These are phyloP conservation scores for Wickerhamomyces bisporus DNA, from an alignment of 805 yeast species.

Conservation along the genomic window DNA sequence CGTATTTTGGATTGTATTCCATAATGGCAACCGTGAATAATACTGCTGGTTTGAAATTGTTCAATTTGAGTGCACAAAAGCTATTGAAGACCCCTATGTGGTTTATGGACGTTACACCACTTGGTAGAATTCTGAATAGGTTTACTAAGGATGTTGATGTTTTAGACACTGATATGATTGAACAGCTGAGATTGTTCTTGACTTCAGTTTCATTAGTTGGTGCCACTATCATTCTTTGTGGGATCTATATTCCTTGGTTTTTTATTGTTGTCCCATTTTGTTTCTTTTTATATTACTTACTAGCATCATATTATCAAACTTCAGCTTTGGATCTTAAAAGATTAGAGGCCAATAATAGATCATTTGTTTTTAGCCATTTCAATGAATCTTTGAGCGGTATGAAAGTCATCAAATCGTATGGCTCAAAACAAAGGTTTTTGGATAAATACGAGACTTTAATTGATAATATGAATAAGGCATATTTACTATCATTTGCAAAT, in stretches of 20 bases:
- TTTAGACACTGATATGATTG: constrained; percentile 72
- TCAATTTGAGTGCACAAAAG: constrained; percentile 48
- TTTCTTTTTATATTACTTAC: constrained; percentile 34
- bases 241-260: constrained; percentile 72
- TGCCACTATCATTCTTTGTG: constrained; percentile 61
- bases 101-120: constrained; percentile 79
- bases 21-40: constrained; percentile 49
- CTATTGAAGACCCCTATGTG: constrained; percentile 74
- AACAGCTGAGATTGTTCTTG: constrained; percentile 57
- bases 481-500: constrained; percentile 53
- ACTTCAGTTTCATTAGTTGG: constrained; percentile 45
- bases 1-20: constrained; percentile 48
- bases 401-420: constrained; percentile 60
- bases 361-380: constrained; percentile 66
- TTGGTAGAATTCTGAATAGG: constrained; percentile 79
- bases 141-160: constrained; percentile 85
- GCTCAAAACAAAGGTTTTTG: constrained; percentile 40
- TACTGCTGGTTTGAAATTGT: constrained; percentile 50
- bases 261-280: constrained; percentile 60
- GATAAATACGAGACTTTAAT: constrained; percentile 40
- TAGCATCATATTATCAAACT: constrained; percentile 57
- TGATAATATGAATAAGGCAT: constrained; percentile 64
- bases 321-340: constrained; percentile 75
- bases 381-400: constrained; percentile 69
- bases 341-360: constrained; percentile 65